A percentile compares a stretch with the other conserved stretches of the same genome.
Evolutionary conservation across 2,329 filamentous ascomycete species (phyloP).

Genomic region (Colletotrichum sp.): DNA sequence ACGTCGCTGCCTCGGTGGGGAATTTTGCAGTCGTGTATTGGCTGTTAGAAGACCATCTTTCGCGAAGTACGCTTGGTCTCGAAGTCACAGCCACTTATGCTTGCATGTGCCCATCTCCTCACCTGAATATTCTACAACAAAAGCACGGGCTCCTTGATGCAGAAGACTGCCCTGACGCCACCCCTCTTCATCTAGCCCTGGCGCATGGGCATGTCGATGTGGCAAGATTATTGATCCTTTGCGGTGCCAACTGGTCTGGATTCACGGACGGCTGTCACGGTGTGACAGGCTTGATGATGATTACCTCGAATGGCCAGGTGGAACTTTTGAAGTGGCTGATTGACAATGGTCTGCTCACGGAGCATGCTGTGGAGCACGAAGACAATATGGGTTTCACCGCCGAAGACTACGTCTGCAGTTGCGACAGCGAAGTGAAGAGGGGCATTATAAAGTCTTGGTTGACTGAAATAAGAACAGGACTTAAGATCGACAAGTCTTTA

Average conservation of each 20-base stretch:
- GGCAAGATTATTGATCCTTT: neutral
- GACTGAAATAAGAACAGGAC: neutral
- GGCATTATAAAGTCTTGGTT: neutral
- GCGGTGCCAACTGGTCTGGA: neutral
- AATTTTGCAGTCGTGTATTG: neutral
- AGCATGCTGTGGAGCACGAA: neutral
- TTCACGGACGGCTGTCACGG: neutral
- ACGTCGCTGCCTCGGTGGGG: neutral
- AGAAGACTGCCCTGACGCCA: neutral
- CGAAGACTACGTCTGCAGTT: neutral
- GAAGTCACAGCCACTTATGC: neutral
- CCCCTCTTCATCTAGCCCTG: neutral
- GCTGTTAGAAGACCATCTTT: neutral
- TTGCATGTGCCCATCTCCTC: neutral
- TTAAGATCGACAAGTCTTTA: neutral
- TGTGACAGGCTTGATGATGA: neutral
- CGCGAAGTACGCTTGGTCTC: neutral
- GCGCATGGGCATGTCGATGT: neutral
- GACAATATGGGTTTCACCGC: neutral
- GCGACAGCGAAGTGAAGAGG: neutral
- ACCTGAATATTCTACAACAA: neutral
- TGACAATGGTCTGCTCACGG: neutral
- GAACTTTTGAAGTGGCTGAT: neutral
- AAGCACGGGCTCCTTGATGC: neutral
- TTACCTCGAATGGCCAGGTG: neutral